Base-by-base conservation (phyloP, 2,329 filamentous ascomycete species). In the Cercospora canescens region DNA sequence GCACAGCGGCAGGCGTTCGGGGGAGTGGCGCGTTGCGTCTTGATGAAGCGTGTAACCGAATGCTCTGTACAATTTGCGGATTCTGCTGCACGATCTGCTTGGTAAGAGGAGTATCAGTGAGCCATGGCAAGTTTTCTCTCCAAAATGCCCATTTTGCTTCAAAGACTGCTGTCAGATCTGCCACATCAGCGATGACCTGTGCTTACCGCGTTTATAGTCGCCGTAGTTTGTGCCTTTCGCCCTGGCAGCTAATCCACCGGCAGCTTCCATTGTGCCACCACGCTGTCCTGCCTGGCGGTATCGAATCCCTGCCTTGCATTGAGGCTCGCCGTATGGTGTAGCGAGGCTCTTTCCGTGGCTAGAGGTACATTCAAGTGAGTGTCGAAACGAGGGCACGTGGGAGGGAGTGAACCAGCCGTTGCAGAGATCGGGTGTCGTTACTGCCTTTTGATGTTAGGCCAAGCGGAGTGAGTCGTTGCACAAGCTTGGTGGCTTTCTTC, bases 381-480 rank as follows among this genome's bases (percentile, higher is more conserved):
- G 24, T 35, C 16, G 6, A 6, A n/a, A 14, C 9, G 24, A 30
- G 50, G n/a, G 50, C 16, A 16, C 24, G 24, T 26, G 39, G 24
- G 7, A 30, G 7, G 35, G 11, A 34, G 39, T 48, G 57, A 48
- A 41, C 37, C n/a, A 12, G 26, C 1, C 26, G 5, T 45, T 0
- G 6, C n/a, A 14, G 18, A 34, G 8, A 37, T 45, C 26, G 32
- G 21, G 57, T 30, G 57, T 60, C 57, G 57, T 60, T 18, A 6
- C 57, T 60, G 57, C 57, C 57, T 1, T n/a, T 6, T 32, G 45
- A 56, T 56, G 60, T 26, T 16, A 18, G 14, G 60, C 60, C 48
- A 62, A 62, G 60, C 54, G 12, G 56, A 39, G 56, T 52, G 30
- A 28, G 34, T 35, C 41, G 30, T 62, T 62, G 21, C 50, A 56